Evolutionary conservation across 164 flowering plant species (phyloP).

Genomic region (Macadamia tetraphylla): DNA sequence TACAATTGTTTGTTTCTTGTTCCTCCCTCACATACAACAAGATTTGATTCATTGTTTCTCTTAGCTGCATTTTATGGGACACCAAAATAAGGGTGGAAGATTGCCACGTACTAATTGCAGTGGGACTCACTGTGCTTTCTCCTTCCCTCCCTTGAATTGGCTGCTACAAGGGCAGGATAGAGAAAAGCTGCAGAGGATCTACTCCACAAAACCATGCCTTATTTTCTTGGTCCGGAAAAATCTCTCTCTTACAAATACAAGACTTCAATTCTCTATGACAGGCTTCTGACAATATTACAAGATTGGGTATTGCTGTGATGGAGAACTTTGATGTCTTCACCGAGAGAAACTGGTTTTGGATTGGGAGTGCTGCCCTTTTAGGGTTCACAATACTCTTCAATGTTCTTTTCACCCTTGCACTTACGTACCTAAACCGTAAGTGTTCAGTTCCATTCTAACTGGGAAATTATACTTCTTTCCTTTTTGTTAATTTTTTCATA

Average conservation of each 20-base stretch:
- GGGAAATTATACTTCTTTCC: not conserved
- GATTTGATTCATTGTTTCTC: too few species aligned
- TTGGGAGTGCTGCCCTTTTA: conserved; percentile 29
- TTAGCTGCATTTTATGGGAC: too few species aligned
- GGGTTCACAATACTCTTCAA: conserved; percentile 35
- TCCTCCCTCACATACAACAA: not conserved
- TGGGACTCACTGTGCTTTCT: too few species aligned
- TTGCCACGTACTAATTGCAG: too few species aligned
- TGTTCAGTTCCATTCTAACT: not conserved
- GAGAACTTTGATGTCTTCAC: conserved; percentile 14
- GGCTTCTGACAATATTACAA: conserved; percentile 23
- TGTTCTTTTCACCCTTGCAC: conserved; percentile 31
- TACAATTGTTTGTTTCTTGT: not conserved
- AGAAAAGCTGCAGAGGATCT: too few species aligned
- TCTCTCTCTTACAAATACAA: not conserved
- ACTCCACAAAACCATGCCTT: not conserved
- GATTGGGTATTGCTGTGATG: conserved; percentile 26
- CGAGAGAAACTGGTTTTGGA: conserved; percentile 35
- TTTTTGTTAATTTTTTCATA: not conserved
- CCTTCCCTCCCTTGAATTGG: not conserved
- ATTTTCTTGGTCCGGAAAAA: not conserved
- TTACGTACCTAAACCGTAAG: conserved; percentile 34
- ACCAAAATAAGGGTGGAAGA: too few species aligned
- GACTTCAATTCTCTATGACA: conserved; percentile 1
- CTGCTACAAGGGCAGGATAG: too few species aligned